Evolutionary conservation across 2,329 filamentous ascomycete species (phyloP).

Genomic region (Pezicula neosporulosa): DNA sequence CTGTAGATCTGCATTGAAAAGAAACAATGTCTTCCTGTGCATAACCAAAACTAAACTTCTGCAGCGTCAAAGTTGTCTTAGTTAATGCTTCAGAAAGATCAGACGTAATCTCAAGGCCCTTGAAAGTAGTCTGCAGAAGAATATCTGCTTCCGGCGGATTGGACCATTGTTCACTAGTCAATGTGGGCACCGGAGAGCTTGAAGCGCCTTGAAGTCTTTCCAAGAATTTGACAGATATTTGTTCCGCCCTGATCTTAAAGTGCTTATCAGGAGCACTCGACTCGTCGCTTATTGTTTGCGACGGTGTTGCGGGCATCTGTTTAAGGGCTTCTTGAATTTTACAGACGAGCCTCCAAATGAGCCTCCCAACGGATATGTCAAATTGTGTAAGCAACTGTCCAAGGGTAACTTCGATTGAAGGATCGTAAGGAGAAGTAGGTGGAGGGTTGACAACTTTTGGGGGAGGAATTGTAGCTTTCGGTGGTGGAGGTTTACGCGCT

Average conservation of each 20-base stretch:
- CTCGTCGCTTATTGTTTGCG: conserved; percentile 4
- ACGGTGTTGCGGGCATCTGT: conserved; percentile 4
- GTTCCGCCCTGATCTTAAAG: conserved; percentile 19
- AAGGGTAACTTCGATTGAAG: conserved; percentile 23
- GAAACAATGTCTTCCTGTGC: conserved; percentile 59
- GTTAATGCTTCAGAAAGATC: conserved; percentile 10
- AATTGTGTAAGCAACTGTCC: conserved; percentile 25
- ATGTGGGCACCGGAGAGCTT: conserved; percentile 3
- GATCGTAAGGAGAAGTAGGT: conserved; percentile 3
- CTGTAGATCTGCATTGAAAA: conserved; percentile 56
- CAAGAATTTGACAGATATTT: conserved; percentile 27
- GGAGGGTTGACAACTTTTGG: neutral
- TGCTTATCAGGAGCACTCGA: conserved; percentile 5
- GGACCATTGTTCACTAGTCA: conserved; percentile 1
- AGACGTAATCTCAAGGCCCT: conserved; percentile 21
- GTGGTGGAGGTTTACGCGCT: conserved; percentile 9
- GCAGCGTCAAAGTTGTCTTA: conserved; percentile 32
- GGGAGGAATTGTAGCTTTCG: conserved; percentile 9
- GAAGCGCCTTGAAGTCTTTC: conserved; percentile 26
- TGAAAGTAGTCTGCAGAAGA: conserved; percentile 23
- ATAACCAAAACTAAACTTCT: conserved; percentile 61
- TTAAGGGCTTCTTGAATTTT: conserved; percentile 21
- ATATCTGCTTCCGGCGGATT: conserved; percentile 18
- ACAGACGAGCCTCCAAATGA: conserved; percentile 25
- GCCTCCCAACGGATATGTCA: conserved; percentile 28